Evolutionary conservation across 768 basidiomycete genomes (phyloP).

Genomic region (Kwoniella newhampshirensis): DNA sequence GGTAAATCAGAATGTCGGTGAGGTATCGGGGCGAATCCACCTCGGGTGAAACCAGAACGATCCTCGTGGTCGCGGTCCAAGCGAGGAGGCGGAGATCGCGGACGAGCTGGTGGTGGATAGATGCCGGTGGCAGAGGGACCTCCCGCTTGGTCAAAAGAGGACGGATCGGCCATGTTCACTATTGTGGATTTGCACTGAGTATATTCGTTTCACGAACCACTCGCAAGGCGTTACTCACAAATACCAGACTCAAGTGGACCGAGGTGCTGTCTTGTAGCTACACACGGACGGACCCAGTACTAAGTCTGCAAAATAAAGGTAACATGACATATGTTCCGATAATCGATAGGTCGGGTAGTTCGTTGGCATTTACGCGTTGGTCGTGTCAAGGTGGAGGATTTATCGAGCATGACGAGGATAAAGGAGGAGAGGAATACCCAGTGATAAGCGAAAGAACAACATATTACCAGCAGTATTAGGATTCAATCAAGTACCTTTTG

Average conservation of each 20-base stretch:
- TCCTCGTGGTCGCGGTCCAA: conserved; percentile 13
- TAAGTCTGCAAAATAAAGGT: too few relatives aligned
- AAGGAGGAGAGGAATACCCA: conserved; percentile 1
- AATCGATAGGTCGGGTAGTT: too few relatives aligned
- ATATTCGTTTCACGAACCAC: too few relatives aligned
- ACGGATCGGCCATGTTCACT: background rate
- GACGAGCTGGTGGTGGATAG: conserved; percentile 1
- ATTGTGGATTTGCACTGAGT: too few relatives aligned
- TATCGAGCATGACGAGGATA: conserved; percentile 8
- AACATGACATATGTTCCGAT: too few relatives aligned
- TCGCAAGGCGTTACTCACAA: too few relatives aligned
- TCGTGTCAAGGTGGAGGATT: too few relatives aligned
- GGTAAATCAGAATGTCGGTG: conserved; percentile 33
- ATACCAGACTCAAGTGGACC: too few relatives aligned
- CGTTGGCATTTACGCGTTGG: too few relatives aligned
- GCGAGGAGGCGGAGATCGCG: conserved; percentile 8
- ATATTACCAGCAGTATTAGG: background rate
- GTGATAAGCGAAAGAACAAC: conserved; percentile 12
- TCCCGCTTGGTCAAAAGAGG: background rate
- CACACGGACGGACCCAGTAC: too few relatives aligned
- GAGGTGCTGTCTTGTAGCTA: too few relatives aligned
- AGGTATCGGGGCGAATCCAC: conserved; percentile 43
- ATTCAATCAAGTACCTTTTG: conserved; percentile 18
- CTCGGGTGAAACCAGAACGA: conserved; percentile 33
- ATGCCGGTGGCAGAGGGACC: background rate